Evolutionary conservation across 2,329 filamentous ascomycete genomes (phyloP), one percentile per base, ranked within the genome.

Genomic region (Fusarium udum): DNA sequence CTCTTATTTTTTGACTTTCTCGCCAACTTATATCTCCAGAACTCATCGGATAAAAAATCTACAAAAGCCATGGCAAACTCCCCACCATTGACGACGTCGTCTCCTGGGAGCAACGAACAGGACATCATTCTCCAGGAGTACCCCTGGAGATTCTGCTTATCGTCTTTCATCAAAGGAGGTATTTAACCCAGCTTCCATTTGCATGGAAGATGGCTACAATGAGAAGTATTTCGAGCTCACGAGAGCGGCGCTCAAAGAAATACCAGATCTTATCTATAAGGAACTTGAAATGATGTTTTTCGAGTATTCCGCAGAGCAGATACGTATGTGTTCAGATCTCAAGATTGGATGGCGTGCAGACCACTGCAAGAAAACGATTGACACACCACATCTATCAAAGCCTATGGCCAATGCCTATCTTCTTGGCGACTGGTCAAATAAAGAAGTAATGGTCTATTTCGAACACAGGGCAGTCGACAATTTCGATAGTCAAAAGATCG

Each of bases 171-270:
- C 40, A 10, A 43, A 43, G n/a, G 3, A 11, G n/a, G n/a, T 43
- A 24, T 43, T 43, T 24, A n/a, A 43, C 40, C n/a, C 40, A 16
- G 15, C n/a, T 24, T 24, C n/a, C 14, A 43, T 43, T 24, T 10
- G 9, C 18, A 39, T 39, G 5, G 18, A 39, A 39, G 40, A 11
- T 48, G 4, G 7, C 11, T 48, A 31, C 26, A 20, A 48, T 6
- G 6, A 11, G 20, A 48, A 12, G 9, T 48, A 48, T 31, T 20
- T 48, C 13, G 26, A 48, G 26, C 20, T 20, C 4, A 15, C 45
- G 1, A 48, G 4, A 20, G 4, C 14, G 9, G 5, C 26, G 1
- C 11, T 12, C 4, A 15, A 4, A 5, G 26, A 48, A 5, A 31
- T 31, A 9, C 26, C 10, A 11, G 45, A 48, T 22, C 45, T 48